Evolutionary conservation across 2,329 filamentous ascomycete genomes (phyloP).

Genomic region (Endoconidiophora polonica): DNA sequence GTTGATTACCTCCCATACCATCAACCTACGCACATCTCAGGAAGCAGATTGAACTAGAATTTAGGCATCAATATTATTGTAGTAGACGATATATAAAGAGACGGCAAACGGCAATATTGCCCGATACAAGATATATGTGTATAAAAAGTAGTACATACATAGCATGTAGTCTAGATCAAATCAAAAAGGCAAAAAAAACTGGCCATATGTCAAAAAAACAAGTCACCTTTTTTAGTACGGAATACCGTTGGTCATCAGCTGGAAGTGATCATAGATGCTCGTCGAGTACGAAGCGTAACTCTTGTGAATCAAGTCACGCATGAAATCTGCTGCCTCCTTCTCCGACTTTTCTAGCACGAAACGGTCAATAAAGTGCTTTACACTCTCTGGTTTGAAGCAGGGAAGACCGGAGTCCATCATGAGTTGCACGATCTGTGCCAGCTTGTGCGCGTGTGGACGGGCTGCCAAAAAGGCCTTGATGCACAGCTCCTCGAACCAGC

Average conservation of each 20-base stretch:
- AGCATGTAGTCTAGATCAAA: background rate
- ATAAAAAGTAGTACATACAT: background rate
- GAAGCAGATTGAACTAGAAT: constrained; percentile 9
- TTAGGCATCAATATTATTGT: background rate
- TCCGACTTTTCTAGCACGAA: constrained; percentile 89
- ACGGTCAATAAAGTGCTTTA: constrained; percentile 78
- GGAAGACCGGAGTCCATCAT: constrained; percentile 95
- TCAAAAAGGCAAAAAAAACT: background rate
- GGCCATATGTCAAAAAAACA: too few species aligned
- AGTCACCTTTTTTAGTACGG: constrained; percentile 47
- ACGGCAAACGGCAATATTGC: background rate
- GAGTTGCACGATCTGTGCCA: constrained; percentile 74
- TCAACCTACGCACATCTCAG: constrained; percentile 38
- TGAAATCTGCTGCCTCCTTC: constrained; percentile 85
- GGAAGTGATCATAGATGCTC: constrained; percentile 93
- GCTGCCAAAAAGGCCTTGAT: constrained; percentile 88
- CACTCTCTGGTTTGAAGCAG: constrained; percentile 93
- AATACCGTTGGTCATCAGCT: constrained; percentile 91
- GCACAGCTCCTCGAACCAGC: constrained; percentile 91
- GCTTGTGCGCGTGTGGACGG: constrained; percentile 71
- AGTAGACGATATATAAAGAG: background rate
- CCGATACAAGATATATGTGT: constrained; percentile 1
- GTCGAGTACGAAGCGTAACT: constrained; percentile 85
- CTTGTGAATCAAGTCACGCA: constrained; percentile 75
- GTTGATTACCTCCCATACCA: constrained; percentile 48